Evolutionary conservation across 169 alveolate genomes (phyloP).

Genomic region (Eimeria zaria): DNA sequence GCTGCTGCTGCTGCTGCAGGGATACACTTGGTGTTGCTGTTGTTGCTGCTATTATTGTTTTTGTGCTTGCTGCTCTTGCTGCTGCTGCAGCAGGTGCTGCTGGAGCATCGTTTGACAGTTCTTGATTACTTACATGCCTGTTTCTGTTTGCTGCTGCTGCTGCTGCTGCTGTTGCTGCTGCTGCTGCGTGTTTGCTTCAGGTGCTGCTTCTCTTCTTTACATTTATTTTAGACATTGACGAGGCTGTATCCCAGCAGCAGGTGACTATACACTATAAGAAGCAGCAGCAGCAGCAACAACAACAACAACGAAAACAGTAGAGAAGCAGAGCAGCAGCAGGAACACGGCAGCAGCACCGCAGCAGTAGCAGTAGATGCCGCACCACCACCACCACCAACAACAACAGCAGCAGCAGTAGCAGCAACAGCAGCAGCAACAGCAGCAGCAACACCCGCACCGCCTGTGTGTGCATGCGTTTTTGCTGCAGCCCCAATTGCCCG

Average conservation of each 20-base stretch:
- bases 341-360: background rate
- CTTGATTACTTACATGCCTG: no score
- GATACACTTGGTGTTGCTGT: no score
- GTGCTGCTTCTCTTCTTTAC: conserved; percentile 26
- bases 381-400: no score
- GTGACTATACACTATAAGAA: background rate
- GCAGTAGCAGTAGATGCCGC: no score
- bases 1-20: background rate
- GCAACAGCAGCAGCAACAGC: conserved; percentile 3
- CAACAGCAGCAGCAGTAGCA: conserved; percentile 29
- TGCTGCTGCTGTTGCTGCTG: background rate
- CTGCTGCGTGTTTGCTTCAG: background rate
- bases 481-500: background rate
- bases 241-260: background rate
- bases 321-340: no score
- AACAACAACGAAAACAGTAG: no score
- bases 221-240: background rate
- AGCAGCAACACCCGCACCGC: background rate
- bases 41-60: background rate
- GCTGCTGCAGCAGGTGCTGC: background rate
- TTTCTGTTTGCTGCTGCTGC: background rate
- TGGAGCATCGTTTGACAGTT: background rate
- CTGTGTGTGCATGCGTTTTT: background rate
- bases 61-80: background rate
- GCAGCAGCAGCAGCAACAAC: conserved; percentile 16